Conservation (phyloP, 139 green algal genomes). For the Gonium pectorale region DNA sequence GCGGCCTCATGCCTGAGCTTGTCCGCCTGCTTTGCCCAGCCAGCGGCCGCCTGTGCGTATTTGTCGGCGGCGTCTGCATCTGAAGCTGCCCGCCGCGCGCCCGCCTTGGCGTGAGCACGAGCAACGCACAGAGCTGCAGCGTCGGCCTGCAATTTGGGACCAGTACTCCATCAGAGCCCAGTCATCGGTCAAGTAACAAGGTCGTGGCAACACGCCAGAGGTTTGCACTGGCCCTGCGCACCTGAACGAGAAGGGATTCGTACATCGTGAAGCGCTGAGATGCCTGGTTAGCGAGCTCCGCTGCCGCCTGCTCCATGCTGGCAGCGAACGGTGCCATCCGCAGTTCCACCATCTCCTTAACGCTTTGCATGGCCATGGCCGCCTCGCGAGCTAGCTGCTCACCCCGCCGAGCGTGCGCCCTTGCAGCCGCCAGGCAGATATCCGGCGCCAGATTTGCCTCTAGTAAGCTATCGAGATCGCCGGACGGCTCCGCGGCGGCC, state of each 20-base stretch:
- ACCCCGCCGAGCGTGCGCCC: not conserved
- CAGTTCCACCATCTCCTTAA: conserved; percentile 6
- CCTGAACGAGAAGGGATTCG: not conserved
- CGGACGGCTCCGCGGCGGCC: not conserved
- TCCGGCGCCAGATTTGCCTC: not conserved
- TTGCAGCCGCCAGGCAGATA: not conserved
- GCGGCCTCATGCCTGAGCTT: not conserved
- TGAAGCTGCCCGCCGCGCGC: not conserved
- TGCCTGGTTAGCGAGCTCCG: not conserved
- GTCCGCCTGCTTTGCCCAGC: conserved; percentile 23
- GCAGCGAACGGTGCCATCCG: not conserved
- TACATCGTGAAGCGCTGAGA: not conserved
- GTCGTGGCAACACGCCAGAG: not conserved
- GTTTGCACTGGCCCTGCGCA: not conserved
- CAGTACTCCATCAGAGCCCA: not conserved
- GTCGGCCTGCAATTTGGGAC: not conserved
- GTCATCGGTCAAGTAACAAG: not conserved
- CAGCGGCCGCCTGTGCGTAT: not conserved
- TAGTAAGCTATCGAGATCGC: not conserved
- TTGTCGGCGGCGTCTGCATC: not conserved
- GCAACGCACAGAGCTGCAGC: conserved; percentile 4
- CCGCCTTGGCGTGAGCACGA: not conserved
- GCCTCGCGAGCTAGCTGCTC: conserved; percentile 25
- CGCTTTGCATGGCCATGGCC: not conserved
- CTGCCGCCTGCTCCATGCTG: not conserved